Evolutionary conservation across 495 filamentous ascomycete genomes (phyloP).

Genomic region (Podospora bellae-mahoneyi): DNA sequence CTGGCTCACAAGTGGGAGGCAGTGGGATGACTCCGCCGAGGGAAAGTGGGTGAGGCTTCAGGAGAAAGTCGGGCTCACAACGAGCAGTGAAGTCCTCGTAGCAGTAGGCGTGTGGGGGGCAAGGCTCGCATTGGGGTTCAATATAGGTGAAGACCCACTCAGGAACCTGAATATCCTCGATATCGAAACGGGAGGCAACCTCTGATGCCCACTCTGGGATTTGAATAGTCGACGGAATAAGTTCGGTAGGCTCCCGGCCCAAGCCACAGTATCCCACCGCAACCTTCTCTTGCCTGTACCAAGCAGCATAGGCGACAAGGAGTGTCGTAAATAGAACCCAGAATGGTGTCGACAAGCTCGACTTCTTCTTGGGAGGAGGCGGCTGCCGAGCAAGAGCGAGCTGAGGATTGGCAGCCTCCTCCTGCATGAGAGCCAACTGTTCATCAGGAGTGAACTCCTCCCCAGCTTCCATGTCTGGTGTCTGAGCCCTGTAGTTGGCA

Average conservation of each 20-base stretch:
- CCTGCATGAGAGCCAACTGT: slow-evolving; percentile 68
- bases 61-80: slow-evolving; percentile 84
- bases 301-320: slow-evolving; percentile 66
- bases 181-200: slow-evolving; percentile 40
- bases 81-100: slow-evolving; percentile 68
- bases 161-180: slow-evolving; percentile 48
- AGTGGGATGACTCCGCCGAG: slow-evolving; percentile 78
- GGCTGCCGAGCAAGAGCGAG: slow-evolving; percentile 29
- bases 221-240: slow-evolving; percentile 44
- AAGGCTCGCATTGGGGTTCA: slow-evolving; percentile 87
- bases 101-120: slow-evolving; percentile 87
- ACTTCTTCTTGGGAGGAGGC: slow-evolving; percentile 16
- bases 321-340: slow-evolving; percentile 64
- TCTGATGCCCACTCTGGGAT: slow-evolving; percentile 43
- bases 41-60: slow-evolving; percentile 79
- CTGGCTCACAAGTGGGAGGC: slow-evolving; percentile 90
- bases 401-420: slow-evolving; percentile 45
- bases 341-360: slow-evolving; percentile 50
- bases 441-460: slow-evolving; percentile 95
- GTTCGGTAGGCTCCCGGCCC: slow-evolving; percentile 55
- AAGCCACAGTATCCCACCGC: slow-evolving; percentile 93
- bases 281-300: slow-evolving; percentile 92
- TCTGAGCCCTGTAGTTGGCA: slow-evolving; percentile 20
- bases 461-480: slow-evolving; percentile 53
- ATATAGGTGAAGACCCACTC: slow-evolving; percentile 62